Evolutionary conservation across 2,329 filamentous ascomycete genomes (phyloP).

Genomic region (Huntiella omanensis): DNA sequence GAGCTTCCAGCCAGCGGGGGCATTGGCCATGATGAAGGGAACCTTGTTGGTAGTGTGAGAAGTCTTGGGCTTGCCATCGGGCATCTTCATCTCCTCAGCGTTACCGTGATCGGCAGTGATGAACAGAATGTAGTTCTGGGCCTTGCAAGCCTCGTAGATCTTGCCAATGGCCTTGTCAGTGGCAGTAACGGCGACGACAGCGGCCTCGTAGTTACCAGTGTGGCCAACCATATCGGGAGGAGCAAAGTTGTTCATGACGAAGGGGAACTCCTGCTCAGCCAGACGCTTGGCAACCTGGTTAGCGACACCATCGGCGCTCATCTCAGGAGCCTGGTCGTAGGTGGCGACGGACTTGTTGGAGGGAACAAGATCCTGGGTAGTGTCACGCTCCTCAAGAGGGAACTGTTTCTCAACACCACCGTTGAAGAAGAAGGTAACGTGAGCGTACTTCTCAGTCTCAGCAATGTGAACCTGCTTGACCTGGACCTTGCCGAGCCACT

Average conservation of each 20-base stretch:
- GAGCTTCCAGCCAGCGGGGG: slow-evolving; percentile 72
- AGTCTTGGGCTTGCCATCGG: slow-evolving; percentile 91
- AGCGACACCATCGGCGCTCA: slow-evolving; percentile 82
- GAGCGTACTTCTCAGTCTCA: slow-evolving; percentile 98
- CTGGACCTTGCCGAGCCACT: slow-evolving; percentile 80
- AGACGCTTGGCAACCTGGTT: slow-evolving; percentile 81
- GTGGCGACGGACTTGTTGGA: slow-evolving; percentile 82
- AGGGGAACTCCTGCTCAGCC: slow-evolving; percentile 69
- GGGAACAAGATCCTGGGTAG: slow-evolving; percentile 57
- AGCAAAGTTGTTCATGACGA: slow-evolving; percentile 99
- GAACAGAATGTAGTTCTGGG: slow-evolving; percentile 82
- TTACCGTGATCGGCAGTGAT: slow-evolving; percentile 96
- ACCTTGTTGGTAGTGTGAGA: slow-evolving; percentile 97
- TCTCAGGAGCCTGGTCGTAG: slow-evolving; percentile 86
- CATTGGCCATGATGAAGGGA: slow-evolving; percentile 95
- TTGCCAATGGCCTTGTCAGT: slow-evolving; percentile 89
- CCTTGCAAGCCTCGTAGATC: slow-evolving; percentile 86
- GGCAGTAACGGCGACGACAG: slow-evolving; percentile 63
- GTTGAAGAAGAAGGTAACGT: slow-evolving; percentile 99
- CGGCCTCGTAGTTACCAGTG: slow-evolving; percentile 91
- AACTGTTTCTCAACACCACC: slow-evolving; percentile 95
- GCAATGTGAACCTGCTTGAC: slow-evolving; percentile 90
- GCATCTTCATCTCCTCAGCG: slow-evolving; percentile 96
- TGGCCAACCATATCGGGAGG: slow-evolving; percentile 99
- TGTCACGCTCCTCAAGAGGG: slow-evolving; percentile 74